Conservation (phyloP, 129 eudicot genomes). For the Cynara cardunculus region DNA sequence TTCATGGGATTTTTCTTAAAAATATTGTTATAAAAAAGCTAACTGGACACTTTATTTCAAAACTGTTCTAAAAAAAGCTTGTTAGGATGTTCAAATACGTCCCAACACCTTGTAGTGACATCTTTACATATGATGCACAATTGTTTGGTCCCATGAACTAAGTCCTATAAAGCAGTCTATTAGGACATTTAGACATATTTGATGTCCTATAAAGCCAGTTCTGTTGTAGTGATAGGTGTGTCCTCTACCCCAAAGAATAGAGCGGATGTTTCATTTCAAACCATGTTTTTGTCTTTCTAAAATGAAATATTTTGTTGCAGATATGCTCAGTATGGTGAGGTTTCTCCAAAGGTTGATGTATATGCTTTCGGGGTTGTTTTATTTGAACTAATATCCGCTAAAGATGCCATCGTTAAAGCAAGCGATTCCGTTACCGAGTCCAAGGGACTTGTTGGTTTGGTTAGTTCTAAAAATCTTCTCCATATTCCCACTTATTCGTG, state of each 20-base stretch:
- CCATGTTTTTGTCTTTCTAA: neutral
- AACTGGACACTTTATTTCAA: neutral
- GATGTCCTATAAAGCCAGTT: neutral
- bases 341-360: slow-evolving; percentile 86
- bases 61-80: neutral
- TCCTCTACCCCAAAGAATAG: neutral
- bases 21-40: neutral
- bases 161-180: neutral
- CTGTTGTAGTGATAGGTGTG: neutral
- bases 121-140: neutral
- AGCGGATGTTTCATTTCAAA: neutral
- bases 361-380: slow-evolving; percentile 97
- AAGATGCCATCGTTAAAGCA: slow-evolving; percentile 69
- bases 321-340: slow-evolving; percentile 83
- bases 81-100: neutral
- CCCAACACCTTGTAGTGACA: neutral
- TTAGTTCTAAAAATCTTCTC: slow-evolving; percentile 22
- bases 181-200: neutral
- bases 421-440: slow-evolving; percentile 44
- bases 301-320: slow-evolving; percentile 32
- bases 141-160: neutral
- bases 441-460: slow-evolving; percentile 76
- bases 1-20: neutral
- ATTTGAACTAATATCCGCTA: slow-evolving; percentile 78
- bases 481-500: neutral